Evolutionary conservation across 2,329 filamentous ascomycete species (phyloP).

Genomic region (Aureobasidium leucospermi): DNA sequence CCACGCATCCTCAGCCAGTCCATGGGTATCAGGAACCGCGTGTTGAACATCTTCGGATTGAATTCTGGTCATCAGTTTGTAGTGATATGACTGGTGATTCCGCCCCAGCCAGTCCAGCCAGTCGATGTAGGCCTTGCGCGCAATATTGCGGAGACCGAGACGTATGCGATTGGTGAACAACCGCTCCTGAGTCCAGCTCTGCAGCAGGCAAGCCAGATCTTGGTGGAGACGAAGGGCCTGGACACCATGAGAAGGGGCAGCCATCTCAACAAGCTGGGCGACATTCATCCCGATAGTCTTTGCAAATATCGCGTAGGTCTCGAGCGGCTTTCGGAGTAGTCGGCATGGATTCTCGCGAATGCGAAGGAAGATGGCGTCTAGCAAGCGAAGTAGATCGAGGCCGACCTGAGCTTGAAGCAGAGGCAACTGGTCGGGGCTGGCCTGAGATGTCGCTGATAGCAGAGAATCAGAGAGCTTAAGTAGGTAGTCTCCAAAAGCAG

Average conservation of each 20-base stretch:
- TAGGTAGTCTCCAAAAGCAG: conserved; percentile 16
- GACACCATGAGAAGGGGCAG: neutral
- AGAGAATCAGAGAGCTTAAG: conserved; percentile 10
- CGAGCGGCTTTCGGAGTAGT: conserved; percentile 1
- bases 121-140: conserved; percentile 2
- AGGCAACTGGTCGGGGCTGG: neutral
- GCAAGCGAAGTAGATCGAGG: neutral
- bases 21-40: conserved; percentile 10
- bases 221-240: conserved; percentile 9
- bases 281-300: neutral
- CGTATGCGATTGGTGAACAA: conserved; percentile 11
- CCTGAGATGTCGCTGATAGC: neutral
- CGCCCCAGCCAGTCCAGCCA: conserved; percentile 12
- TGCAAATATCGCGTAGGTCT: conserved; percentile 8
- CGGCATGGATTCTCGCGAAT: conserved; percentile 6
- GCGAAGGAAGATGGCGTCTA: conserved; percentile 2
- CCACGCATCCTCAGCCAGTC: conserved; percentile 13
- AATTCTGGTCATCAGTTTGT: neutral
- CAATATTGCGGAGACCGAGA: conserved; percentile 10
- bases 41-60: neutral
- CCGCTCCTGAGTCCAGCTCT: conserved; percentile 5
- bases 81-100: neutral
- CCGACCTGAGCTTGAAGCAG: neutral
- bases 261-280: neutral
- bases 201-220: neutral